Base-by-base conservation (phyloP, 2,329 filamentous ascomycete genomes). In the Curvularia spicifera region DNA sequence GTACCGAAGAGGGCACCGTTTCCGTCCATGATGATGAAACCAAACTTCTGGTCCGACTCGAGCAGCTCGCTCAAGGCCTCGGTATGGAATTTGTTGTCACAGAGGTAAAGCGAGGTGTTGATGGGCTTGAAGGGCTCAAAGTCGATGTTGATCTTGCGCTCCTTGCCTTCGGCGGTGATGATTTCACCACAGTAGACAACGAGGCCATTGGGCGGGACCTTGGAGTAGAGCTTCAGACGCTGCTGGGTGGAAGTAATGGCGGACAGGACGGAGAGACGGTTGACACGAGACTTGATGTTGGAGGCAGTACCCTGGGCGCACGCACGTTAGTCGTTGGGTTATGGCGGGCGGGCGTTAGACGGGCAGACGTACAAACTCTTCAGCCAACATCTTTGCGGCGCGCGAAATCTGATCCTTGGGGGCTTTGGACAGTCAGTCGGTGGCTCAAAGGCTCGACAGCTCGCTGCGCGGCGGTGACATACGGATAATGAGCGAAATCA, bases 161-260 rank as follows among this genome's bases (percentile, higher is more conserved):
- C 95, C 82, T 99, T 99, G 80, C 95, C 95, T 84, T 99, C 95
- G 29, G 89, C 89, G 56, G 95, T 99, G 84, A 99, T 89, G 78
- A 99, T 98, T 97, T 99, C 95, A 89, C 95, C 95, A 80, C 95
- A 99, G 86, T 99, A 99, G 69, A 99, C 91, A 67, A 99, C 95
- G 68, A 99, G 84, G 60, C 95, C 95, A 81, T 99, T 99, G 49
- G 95, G 92, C 31, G 96, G 95, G 56, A 99, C 95, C 82, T 98
- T 98, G 82, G 93, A 97, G 84, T 99, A 99, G 48, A 99, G 86
- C 87, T 99, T 99, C 68, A 99, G 88, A 79, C 95, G 91, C 84
- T 99, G 95, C 82, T 99, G 96, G 71, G 95, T 99, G 62, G 95
- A 99, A 52, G 95, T 99, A 74, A 99, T 99, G 78, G 95, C 95